Evolutionary conservation across 2,329 filamentous ascomycete species (phyloP).

Genomic region (Colletotrichum brevisporum): DNA sequence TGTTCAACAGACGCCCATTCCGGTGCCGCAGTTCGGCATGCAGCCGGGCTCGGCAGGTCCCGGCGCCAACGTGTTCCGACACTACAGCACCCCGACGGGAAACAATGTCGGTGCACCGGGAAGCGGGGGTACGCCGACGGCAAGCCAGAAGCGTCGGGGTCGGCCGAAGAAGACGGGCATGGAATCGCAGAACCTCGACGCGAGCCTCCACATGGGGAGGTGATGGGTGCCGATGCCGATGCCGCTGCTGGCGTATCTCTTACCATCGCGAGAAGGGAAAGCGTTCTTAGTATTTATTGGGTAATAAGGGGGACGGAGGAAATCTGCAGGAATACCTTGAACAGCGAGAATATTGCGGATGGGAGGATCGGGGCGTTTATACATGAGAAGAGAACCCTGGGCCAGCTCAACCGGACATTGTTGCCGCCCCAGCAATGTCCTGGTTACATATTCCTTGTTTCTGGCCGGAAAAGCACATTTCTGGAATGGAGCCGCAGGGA

Average conservation of each 20-base stretch:
- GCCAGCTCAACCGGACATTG: neutral
- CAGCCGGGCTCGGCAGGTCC: constrained; percentile 26
- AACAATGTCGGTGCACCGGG: constrained; percentile 25
- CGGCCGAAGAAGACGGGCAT: constrained; percentile 39
- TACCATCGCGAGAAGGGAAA: neutral
- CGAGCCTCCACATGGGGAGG: constrained; percentile 35
- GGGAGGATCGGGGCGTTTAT: constrained; percentile 32
- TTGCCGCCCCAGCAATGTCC: neutral
- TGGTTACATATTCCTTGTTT: constrained; percentile 5
- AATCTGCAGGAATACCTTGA: neutral
- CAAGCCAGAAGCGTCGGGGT: constrained; percentile 37
- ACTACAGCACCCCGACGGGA: constrained; percentile 34
- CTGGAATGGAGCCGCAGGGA: constrained; percentile 25
- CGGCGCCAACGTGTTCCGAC: constrained; percentile 34
- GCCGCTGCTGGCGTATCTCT: neutral
- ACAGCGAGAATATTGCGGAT: constrained; percentile 4
- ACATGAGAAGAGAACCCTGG: constrained; percentile 4
- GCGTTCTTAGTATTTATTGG: constrained; percentile 7
- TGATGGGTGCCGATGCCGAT: neutral
- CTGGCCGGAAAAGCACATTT: constrained; percentile 30
- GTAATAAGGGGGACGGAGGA: constrained; percentile 7
- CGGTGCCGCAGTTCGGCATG: constrained; percentile 42
- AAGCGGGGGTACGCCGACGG: constrained; percentile 25
- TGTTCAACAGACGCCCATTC: constrained; percentile 41
- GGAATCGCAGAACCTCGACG: constrained; percentile 30